Percentiles rank a stretch among this genome's conserved stretches.
Conservation (phyloP, 352 stramenopile species). For the Phytophthora boehmeriae region DNA sequence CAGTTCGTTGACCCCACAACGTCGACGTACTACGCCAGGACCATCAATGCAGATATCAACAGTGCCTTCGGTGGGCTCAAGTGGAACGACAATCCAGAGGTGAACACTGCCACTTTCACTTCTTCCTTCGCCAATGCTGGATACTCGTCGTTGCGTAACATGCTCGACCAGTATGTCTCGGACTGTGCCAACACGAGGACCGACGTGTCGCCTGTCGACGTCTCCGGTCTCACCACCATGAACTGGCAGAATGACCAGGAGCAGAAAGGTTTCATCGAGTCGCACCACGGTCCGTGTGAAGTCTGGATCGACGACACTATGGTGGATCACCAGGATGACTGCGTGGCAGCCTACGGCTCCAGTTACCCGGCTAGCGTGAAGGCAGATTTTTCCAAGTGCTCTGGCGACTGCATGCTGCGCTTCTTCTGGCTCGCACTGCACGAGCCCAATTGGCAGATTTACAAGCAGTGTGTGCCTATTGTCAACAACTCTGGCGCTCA, state of each 20-base stretch:
- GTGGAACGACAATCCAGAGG: constrained; percentile 53
- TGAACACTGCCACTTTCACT: constrained; percentile 53
- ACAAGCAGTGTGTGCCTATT: constrained; percentile 45
- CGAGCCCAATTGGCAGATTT: constrained; percentile 47
- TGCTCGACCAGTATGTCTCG: constrained; percentile 44
- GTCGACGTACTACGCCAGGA: constrained; percentile 43
- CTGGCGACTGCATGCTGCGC: constrained; percentile 30
- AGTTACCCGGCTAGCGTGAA: constrained; percentile 35
- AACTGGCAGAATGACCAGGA: constrained; percentile 60
- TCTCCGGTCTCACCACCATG: constrained; percentile 43
- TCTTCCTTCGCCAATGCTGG: constrained; percentile 38
- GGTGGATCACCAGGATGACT: constrained; percentile 57
- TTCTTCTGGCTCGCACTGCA: constrained; percentile 49
- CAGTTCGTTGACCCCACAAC: constrained; percentile 38
- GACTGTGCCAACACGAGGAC: constrained; percentile 51
- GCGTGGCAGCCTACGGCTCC: constrained; percentile 32
- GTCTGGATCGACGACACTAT: constrained; percentile 59
- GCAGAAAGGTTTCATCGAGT: constrained; percentile 52
- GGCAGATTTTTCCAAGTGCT: constrained; percentile 34
- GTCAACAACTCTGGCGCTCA: constrained; percentile 27
- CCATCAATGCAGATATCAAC: constrained; percentile 46
- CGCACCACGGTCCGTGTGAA: constrained; percentile 62
- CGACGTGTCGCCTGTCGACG: constrained; percentile 41
- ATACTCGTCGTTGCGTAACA: constrained; percentile 48
- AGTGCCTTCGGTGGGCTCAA: constrained; percentile 55